Base-by-base conservation (phyloP, 345 rosid genomes). In the Anacardium occidentale region DNA sequence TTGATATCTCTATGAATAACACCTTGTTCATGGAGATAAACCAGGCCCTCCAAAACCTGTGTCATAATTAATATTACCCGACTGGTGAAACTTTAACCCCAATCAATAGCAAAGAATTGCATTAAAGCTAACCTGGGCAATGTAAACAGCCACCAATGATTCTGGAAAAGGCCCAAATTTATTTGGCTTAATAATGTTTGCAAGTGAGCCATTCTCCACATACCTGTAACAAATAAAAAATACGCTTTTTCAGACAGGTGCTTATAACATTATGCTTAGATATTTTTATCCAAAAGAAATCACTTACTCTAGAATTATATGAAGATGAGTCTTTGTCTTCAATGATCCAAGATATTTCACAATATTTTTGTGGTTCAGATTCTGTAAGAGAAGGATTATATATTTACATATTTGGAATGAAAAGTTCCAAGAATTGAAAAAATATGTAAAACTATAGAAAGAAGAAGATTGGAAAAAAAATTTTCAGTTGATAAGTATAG, bases 81-180 rank as follows among this genome's bases (percentile, higher is more conserved):
- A 65, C 29, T 29, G 12, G 26, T 20, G 60, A 53, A 71, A 65
- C 37, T 25, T 20, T 42, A 69, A 69, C 21, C 64, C 42, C 21
- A 15, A 71, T 50, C 66, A 70, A 42, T 12, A 71, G 54, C 69
- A 74, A 68, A 37, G 66, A 75, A 78, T 37, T 68, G 64, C 71
- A 62, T 74, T 56, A 75, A 20, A 75, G 71, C 83, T 76, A 74
- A 95, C 99, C 99, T 95, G 99, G 76, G 99, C 93, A 82, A 95
- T 95, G 79, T 93, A 95, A 76, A 91, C 90, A 75, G 96, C 96
- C 82, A 95, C 99, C 85, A 95, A 79, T 1, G 97, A 88, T 75
- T 95, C 99, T 15, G 99, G 99, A 77, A 96, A 91, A 71, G 99
- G 99, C 75, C 99, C 97, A 80, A 93, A 96, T 75, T 93, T 93